Evolutionary conservation across 2,329 filamentous ascomycete genomes (phyloP).

Genomic region (Microcyclosporella mali): DNA sequence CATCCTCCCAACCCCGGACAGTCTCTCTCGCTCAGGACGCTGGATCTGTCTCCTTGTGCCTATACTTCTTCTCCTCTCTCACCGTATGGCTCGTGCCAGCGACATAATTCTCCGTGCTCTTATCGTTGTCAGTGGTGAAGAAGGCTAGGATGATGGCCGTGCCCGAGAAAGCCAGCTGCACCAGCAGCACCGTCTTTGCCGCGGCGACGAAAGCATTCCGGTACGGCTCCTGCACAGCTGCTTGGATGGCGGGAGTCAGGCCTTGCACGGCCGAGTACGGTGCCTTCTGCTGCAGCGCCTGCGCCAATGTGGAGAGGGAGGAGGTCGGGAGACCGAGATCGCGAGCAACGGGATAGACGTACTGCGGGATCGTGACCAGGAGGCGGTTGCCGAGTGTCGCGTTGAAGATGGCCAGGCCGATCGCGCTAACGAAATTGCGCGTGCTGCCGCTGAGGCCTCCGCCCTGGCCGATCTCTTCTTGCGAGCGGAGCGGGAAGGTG

Average conservation of each 20-base stretch:
- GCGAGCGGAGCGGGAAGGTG: conserved; percentile 23
- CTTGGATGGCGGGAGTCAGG: conserved; percentile 17
- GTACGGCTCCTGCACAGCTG: conserved; percentile 20
- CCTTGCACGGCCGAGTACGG: conserved; percentile 16
- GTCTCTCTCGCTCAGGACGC: too few relatives aligned
- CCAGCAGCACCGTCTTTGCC: conserved; percentile 21
- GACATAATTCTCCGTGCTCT: conserved; percentile 22
- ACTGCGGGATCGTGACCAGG: conserved; percentile 12
- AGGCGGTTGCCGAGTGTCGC: conserved; percentile 21
- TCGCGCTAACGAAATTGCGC: conserved; percentile 21
- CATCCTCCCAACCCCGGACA: too few relatives aligned
- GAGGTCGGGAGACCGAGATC: conserved; percentile 15
- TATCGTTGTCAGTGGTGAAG: conserved; percentile 24
- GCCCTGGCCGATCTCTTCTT: conserved; percentile 24
- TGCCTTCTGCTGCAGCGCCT: conserved; percentile 14
- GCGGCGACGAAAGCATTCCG: conserved; percentile 17
- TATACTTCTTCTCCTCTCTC: conserved; percentile 14
- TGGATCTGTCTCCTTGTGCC: too few relatives aligned
- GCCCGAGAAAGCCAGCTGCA: conserved; percentile 21
- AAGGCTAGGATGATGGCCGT: conserved; percentile 21
- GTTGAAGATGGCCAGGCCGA: conserved; percentile 21
- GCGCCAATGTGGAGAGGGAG: conserved; percentile 12
- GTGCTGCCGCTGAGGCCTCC: conserved; percentile 20
- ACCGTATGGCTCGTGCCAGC: conserved; percentile 20
- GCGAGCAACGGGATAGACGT: conserved; percentile 17